Evolutionary conservation across 176 grass and related monocot genomes (phyloP), one percentile per base, ranked within the genome.

Genomic region (Carex littledalei): DNA sequence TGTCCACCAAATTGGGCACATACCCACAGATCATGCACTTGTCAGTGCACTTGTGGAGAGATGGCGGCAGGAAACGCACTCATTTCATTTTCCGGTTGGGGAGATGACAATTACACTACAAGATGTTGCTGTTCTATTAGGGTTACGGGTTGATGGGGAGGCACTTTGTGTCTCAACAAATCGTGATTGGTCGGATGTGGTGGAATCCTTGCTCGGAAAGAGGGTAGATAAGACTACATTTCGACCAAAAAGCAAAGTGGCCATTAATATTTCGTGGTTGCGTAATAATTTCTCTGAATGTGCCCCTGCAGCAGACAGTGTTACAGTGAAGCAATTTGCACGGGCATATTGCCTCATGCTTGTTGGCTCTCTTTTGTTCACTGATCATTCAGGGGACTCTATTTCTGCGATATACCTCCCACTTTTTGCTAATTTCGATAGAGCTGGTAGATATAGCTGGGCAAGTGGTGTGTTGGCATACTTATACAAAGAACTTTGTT

Each of bases 401-500:
- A 20, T 72, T 72, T 72, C 68, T 2, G 68, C 68, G 5, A 72
- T 72, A 4, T 72, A 72, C 11, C 68, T 72, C 35, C 68, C 18
- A 21, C 9, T 72, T n/a, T n/a, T 72, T 10, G 20, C 18, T 6
- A 18, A 72, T 47, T 72, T 72, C 11, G 18, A 72, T 7, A 72
- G 18, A 39, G 88, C 88, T 79, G 88, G 26, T 88, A 88, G 35
- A 47, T 72, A 72, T 11, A 72, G 68, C 45, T 72, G 68, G 68
- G 68, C 68, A 11, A 72, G 68, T 17, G 88, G 84, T 26, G 88
- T 90, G 35, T 79, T 92, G 11, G 84, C 88, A 10, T 92, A 90
- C 61, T 69, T 90, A 58, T 93, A 93, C 88, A 86, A 88, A 59
- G 87, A 88, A 84, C 86, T 93, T 73, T 93, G 88, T 67, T 90